Evolutionary conservation across 148 eudicot species (phyloP).

Genomic region (Hydrangea macrophylla): DNA sequence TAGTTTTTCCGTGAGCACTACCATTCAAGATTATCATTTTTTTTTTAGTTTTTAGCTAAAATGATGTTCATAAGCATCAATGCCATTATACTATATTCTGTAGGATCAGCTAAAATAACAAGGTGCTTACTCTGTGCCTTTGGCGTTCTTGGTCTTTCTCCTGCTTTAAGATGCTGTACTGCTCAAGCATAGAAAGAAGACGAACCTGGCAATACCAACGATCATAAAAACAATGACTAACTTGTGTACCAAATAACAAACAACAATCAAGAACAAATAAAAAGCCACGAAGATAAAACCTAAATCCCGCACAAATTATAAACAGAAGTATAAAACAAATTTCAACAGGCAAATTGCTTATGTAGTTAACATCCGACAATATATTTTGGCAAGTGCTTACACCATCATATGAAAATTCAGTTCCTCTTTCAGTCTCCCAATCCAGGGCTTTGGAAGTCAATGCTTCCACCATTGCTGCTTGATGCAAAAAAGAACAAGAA

Average conservation of each 20-base stretch:
- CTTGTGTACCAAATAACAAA: too few relatives aligned
- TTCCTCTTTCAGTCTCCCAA: conserved; percentile 65
- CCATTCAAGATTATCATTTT: too few relatives aligned
- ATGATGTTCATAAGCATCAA: too few relatives aligned
- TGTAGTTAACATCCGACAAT: neutral
- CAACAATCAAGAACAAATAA: neutral
- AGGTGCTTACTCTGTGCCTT: conserved; percentile 53
- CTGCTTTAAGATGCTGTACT: conserved; percentile 52
- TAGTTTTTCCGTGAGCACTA: too few relatives aligned
- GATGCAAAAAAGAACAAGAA: conserved; percentile 18
- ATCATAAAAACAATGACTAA: neutral
- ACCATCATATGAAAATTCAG: conserved; percentile 67
- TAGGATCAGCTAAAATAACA: neutral
- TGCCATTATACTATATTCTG: neutral
- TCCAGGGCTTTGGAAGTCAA: conserved; percentile 47
- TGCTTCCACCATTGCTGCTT: conserved; percentile 68
- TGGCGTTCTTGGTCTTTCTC: conserved; percentile 77
- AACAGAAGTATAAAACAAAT: neutral
- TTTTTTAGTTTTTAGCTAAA: too few relatives aligned
- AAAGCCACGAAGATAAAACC: neutral
- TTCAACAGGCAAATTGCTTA: too few relatives aligned
- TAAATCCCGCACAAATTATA: neutral
- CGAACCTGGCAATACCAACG: conserved; percentile 35
- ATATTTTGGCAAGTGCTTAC: conserved; percentile 32
- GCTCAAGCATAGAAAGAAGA: conserved; percentile 66